Evolutionary conservation across 805 yeast genomes (phyloP), one percentile per base, ranked within the genome.

Genomic region (Yarrowia deformans): DNA sequence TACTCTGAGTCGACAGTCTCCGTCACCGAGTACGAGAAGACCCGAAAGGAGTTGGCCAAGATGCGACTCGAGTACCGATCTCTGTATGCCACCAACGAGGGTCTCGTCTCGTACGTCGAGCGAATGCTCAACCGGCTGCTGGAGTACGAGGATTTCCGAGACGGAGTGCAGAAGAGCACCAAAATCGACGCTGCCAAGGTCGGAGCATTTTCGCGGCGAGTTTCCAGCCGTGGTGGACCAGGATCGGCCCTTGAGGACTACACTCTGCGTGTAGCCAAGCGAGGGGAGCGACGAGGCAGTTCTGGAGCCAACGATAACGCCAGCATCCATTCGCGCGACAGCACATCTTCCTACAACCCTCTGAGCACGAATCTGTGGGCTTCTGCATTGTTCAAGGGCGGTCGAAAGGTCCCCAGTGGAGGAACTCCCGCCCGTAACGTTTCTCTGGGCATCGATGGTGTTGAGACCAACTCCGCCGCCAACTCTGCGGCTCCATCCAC

Each of bases 41-140:
- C 56, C 39, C 61, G 46, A 43, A 42, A 69, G 50, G 69, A 71
- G 42, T 68, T 70, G 14, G 49, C 72, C 63, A 68, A 72, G 43
- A 73, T 76, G 69, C 69, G 72, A 66, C 78, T 77, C 64, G 77
- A 77, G 69, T 70, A 70, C 55, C 69, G 69, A 56, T 70, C 78
- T 10, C 73, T 77, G 18, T 70, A 69, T 13, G 75, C 77, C 70
- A 74, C 78, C 70, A 77, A 77, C 72, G 63, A 67, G 23, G 80
- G 80, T 14, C 75, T 78, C 35, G 73, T 72, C 42, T 66, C 70
- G 23, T 74, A 79, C 13, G 72, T 78, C 40, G 80, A 78, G 70
- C 72, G 78, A 13, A 74, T 78, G 18, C 79, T 78, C 5, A 72
- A 73, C 49, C 75, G 80, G 8, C 74, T 78, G 63, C 74, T 78